phyloP scores from a whole-genome alignment of 768 basidiomycete genomes.

The Cantharellus anzutake region DNA sequence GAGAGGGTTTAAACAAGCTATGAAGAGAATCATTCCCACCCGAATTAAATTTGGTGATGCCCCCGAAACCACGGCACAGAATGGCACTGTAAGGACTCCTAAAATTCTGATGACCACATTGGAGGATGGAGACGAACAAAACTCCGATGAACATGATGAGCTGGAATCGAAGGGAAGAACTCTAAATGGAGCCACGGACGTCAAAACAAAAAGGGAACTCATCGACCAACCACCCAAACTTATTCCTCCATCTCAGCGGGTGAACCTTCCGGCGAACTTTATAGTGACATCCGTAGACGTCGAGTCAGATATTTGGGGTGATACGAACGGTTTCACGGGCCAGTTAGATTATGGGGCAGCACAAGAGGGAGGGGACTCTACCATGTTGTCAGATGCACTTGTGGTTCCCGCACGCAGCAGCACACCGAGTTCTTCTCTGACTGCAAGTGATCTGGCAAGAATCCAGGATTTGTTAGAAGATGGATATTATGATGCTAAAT shows the following conservation, averaged over 20 bases:
- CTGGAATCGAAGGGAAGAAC: conserved; percentile 3
- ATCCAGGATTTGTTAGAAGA: neutral
- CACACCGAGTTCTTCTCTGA: neutral
- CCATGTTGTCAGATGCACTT: conserved; percentile 7
- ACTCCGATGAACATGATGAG: conserved; percentile 21
- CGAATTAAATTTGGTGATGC: conserved; percentile 23
- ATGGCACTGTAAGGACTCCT: neutral
- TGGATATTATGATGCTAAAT: neutral
- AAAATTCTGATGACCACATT: neutral
- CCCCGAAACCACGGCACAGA: neutral
- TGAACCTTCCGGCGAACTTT: conserved; percentile 37
- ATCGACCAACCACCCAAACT: conserved; percentile 19
- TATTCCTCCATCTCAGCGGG: conserved; percentile 45
- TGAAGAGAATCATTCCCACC: conserved; percentile 23
- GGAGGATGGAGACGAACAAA: neutral
- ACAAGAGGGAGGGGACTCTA: conserved; percentile 19
- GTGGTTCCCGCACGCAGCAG: neutral
- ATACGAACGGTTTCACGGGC: neutral
- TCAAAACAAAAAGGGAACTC: conserved; percentile 2
- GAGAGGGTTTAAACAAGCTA: conserved; percentile 39
- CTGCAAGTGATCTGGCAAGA: neutral
- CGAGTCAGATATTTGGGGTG: conserved; percentile 28
- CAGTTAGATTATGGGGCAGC: neutral
- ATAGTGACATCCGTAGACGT: conserved; percentile 60
- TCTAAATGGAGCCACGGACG: neutral